Base-by-base conservation (phyloP, 306 rosid species). In the Purshia tridentata region DNA sequence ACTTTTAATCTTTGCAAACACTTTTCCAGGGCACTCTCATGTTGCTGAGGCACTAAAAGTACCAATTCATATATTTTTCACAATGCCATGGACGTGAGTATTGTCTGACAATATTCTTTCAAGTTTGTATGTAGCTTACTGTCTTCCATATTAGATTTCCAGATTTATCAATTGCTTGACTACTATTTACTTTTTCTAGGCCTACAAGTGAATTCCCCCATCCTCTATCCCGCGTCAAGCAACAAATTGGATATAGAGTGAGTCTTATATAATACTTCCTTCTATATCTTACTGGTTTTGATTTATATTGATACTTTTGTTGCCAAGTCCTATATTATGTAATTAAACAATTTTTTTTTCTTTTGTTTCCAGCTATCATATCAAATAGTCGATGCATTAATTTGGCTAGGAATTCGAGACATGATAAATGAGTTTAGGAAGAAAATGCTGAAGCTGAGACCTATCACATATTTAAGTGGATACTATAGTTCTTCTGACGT, bases 41-140 rank as follows among this genome's bases (percentile, higher is more conserved):
- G 91, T 94, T 75, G 98, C 96, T 5, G 97, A 94, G 92, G 80
- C 76, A 40, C 85, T 94, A 61, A 65, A 76, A 40, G 80, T 91
- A 55, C 96, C 97, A 0, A 83, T 91, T 72, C 98, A 94, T 81
- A 82, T 94, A 67, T 89, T 94, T 78, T 94, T 94, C 69, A 94
- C 98, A 4, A 88, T 94, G 97, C 98, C 98, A 63, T 94, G 97
- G 98, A 91, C 98, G 98, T 91, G 89, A 94, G 98, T 84, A 78
- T 80, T 84, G 61, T 80, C 81, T 79, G 20, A 50, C 16, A 50
- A 4, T 57, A 73, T 67, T 67, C 37, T 76, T 52, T 56, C 22
- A 64, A 4, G 20, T 58, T 6, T 35, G 9, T 44, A 62, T 37
- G 59, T 65, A 54, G 14, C 49, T 23, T 58, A 29, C 45, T 47